A percentile compares a stretch with the other conserved stretches of the same genome.
Conservation (phyloP, 2,329 filamentous ascomycete species). For the Stromatinia cepivora region DNA sequence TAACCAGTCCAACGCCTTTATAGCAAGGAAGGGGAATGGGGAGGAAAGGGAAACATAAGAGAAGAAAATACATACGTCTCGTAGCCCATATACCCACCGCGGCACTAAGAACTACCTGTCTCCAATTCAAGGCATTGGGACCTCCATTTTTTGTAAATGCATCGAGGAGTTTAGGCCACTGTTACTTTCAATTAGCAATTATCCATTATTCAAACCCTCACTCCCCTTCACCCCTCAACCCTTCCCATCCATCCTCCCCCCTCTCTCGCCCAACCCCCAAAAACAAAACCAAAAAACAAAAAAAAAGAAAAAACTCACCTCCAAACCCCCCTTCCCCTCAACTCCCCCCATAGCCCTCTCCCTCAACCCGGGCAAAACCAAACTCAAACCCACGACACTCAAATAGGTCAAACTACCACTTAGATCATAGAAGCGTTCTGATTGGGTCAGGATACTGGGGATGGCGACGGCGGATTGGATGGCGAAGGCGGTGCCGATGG, state of each 20-base stretch:
- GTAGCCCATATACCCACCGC: constrained; percentile 63
- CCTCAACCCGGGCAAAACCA: not conserved
- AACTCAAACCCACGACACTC: not conserved
- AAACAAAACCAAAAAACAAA: not conserved
- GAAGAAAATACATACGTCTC: constrained; percentile 49
- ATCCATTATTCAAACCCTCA: not conserved
- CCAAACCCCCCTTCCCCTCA: not conserved
- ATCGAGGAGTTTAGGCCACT: constrained; percentile 48
- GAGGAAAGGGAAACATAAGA: not conserved
- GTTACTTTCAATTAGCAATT: not conserved
- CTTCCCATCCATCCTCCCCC: no score
- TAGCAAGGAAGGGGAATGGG: not conserved
- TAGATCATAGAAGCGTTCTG: constrained; percentile 68
- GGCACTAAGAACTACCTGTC: constrained; percentile 55
- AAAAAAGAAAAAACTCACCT: not conserved
- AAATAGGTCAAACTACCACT: constrained; percentile 30
- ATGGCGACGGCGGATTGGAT: constrained; percentile 63
- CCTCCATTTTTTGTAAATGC: constrained; percentile 47
- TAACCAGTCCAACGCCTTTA: not conserved
- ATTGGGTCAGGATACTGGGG: constrained; percentile 59
- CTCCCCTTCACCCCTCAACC: not conserved
- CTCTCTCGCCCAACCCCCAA: not conserved
- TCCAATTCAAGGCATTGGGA: constrained; percentile 56
- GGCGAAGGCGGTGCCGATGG: constrained; percentile 61
- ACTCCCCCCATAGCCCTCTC: not conserved